Base-by-base conservation (phyloP, 192 early-diverging fungal species). In the Backusella luteola region DNA sequence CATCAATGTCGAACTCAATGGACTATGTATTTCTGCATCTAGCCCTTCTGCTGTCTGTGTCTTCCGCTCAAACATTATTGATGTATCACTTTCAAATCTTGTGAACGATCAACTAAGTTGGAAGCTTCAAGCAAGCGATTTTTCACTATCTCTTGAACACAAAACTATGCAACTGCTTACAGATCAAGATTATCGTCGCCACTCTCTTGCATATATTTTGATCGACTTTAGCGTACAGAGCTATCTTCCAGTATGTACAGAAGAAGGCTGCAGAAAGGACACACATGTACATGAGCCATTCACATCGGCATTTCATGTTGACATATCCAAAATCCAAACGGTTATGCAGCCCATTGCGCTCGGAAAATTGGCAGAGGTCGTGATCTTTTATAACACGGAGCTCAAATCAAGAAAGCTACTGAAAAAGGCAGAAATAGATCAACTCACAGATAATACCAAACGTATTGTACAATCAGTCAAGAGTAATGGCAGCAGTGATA, bases 331-430 rank as follows among this genome's bases (percentile, higher is more conserved):
- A 71, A 80, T 92, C 17, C 89, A 91, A 74, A 91, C 90, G 0
- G 84, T 94, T 3, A 87, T 94, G 89, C 92, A 93, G 59, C 92
- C 93, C 4, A 88, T 83, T 69, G 90, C 93, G 0, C 67, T 94
- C 4, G 88, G 88, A 19, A 86, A 85, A 69, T 75, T 94, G 5
- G 81, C 88, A 9, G 93, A 93, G 41, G 74, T 91, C 15, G 85
- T 87, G 26, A 73, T 90, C 12, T 94, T 87, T 74, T 95, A 92
- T 73, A 84, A 84, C 6, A 84, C 85, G 12, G 91, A 93, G 67
- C 84, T 96, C 44, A 88, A 89, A 32, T 76, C 87, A 46, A 79
- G 87, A 19, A 91, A 86, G 44, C 75, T 84, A 42, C 68, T 84
- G 63, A 91, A 89, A 74, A 84, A 87, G 26, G 73, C 82, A 7